Conservation (phyloP, 2,329 filamentous ascomycete species). For the Trichoderma afroharzianum region DNA sequence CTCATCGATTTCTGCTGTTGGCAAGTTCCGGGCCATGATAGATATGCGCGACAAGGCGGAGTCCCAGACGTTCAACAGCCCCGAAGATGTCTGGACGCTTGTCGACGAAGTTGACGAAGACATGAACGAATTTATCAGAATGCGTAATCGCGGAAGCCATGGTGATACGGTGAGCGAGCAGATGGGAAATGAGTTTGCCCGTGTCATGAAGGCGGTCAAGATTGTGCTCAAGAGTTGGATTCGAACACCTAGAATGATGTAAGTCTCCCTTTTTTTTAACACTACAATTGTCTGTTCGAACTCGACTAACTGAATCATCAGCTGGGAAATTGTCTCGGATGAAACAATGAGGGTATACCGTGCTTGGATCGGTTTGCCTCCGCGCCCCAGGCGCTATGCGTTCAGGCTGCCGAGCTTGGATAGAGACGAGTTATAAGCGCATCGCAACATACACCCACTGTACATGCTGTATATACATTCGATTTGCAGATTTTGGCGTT, state of each 20-base stretch:
- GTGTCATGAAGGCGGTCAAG: conserved; percentile 60
- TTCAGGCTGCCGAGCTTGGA: conserved; percentile 41
- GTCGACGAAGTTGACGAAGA: conserved; percentile 30
- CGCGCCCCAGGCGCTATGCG: conserved; percentile 46
- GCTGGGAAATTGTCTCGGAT: conserved; percentile 41
- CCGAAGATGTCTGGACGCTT: conserved; percentile 24
- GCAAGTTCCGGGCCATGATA: conserved; percentile 62
- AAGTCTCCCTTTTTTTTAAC: conserved; percentile 40
- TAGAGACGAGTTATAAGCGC: conserved; percentile 46
- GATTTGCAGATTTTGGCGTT: conserved; percentile 1
- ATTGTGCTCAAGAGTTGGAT: conserved; percentile 70
- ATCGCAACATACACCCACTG: neutral
- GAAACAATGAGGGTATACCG: conserved; percentile 48
- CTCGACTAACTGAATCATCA: conserved; percentile 22
- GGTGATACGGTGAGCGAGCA: conserved; percentile 47
- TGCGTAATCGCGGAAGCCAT: conserved; percentile 32
- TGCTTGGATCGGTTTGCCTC: conserved; percentile 51
- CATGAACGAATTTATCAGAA: conserved; percentile 25
- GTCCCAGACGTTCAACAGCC: neutral
- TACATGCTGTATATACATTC: conserved; percentile 15
- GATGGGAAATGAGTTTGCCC: conserved; percentile 59
- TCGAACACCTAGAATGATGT: conserved; percentile 64
- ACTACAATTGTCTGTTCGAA: neutral
- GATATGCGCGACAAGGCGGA: conserved; percentile 29
- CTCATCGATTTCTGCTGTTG: conserved; percentile 71